phyloP scores from a whole-genome alignment of 306 rosid species.

The Trichosanthes truncata region DNA sequence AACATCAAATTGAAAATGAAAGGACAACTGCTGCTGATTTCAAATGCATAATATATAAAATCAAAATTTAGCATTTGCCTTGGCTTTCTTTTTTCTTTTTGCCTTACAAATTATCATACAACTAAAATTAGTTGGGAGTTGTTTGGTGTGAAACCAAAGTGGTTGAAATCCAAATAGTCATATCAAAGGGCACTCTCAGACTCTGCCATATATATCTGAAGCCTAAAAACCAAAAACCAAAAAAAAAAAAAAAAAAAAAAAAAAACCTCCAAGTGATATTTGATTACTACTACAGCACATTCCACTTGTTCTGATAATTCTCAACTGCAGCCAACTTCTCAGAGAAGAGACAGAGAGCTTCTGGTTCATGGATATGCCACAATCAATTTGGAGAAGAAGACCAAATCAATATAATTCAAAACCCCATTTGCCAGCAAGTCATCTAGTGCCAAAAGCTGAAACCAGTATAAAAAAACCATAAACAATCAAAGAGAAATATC shows the following conservation, averaged over 20 bases:
- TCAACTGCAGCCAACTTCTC: neutral
- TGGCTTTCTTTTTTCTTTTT: neutral
- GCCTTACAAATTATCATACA: constrained; percentile 21
- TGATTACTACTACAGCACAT: neutral
- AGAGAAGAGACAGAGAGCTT: neutral
- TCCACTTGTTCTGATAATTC: neutral
- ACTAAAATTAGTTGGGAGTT: constrained; percentile 28
- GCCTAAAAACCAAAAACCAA: neutral
- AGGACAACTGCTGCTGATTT: neutral
- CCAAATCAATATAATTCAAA: constrained; percentile 34
- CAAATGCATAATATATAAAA: neutral
- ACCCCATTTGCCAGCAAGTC: constrained; percentile 46
- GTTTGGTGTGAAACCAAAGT: constrained; percentile 19
- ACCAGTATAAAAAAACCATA: constrained; percentile 33
- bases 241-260: neutral
- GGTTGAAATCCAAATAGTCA: constrained; percentile 21
- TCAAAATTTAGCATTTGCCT: neutral
- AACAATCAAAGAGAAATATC: constrained; percentile 3
- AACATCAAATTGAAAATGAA: neutral
- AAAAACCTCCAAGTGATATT: neutral
- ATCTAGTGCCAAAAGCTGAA: constrained; percentile 60
- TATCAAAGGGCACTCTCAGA: constrained; percentile 31
- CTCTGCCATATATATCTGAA: constrained; percentile 23
- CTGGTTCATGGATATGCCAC: constrained; percentile 5
- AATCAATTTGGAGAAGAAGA: constrained; percentile 7